Evolutionary conservation across 805 yeast genomes (phyloP).

Genomic region (Saturnispora bothae): DNA sequence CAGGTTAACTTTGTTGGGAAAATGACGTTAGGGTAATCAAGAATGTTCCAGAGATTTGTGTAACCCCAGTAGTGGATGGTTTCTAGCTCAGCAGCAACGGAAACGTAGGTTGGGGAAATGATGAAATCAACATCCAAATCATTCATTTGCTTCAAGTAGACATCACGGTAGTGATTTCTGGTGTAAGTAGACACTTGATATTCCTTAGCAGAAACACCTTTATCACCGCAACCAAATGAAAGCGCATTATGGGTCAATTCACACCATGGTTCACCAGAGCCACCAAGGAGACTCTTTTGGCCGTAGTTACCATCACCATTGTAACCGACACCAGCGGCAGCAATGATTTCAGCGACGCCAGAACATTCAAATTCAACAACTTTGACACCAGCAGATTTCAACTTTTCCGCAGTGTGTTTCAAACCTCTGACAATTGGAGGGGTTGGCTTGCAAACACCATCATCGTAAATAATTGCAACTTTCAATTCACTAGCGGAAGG

Average conservation of each 20-base stretch:
- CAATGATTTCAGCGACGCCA: constrained; percentile 43
- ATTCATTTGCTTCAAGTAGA: constrained; percentile 38
- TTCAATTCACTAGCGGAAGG: constrained; percentile 29
- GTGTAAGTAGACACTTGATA: constrained; percentile 35
- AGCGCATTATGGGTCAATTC: constrained; percentile 45
- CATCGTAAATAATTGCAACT: constrained; percentile 39
- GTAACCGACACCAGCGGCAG: constrained; percentile 43
- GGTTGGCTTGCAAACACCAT: constrained; percentile 39
- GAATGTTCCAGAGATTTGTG: constrained; percentile 54
- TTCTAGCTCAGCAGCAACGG: constrained; percentile 56
- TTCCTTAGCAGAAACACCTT: constrained; percentile 34
- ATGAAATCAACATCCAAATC: constrained; percentile 47
- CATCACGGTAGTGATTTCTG: constrained; percentile 44
- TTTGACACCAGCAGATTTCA: constrained; percentile 44
- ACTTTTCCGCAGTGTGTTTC: constrained; percentile 37
- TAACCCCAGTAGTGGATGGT: constrained; percentile 61
- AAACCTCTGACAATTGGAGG: constrained; percentile 37
- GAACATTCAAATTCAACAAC: constrained; percentile 42
- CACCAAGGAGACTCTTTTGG: constrained; percentile 35
- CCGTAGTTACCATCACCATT: constrained; percentile 50
- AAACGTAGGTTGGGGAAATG: constrained; percentile 50
- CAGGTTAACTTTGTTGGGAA: constrained; percentile 47
- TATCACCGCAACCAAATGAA: constrained; percentile 46
- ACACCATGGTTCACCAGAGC: constrained; percentile 56
- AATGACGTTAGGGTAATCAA: constrained; percentile 55